phyloP scores from a whole-genome alignment of 2,329 filamentous ascomycete species.

The Fusarium penzigii region DNA sequence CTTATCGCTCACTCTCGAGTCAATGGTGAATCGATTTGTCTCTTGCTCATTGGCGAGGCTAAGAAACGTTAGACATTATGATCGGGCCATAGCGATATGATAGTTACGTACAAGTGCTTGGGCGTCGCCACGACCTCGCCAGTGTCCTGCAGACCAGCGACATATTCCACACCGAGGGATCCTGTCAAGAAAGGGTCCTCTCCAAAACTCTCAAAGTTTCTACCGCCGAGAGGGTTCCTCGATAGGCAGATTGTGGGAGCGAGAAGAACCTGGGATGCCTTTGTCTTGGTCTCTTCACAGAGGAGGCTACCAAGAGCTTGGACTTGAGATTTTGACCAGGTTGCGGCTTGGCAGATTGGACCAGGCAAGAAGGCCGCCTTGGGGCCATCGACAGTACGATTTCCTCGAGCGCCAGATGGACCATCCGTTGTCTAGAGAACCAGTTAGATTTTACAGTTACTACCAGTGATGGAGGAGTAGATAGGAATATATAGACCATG shows the following conservation, averaged over 20 bases:
- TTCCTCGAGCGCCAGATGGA: slow-evolving; percentile 8
- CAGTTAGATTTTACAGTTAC: no score
- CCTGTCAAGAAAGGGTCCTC: slow-evolving; percentile 47
- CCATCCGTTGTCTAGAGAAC: slow-evolving; percentile 12
- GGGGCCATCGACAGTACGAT: slow-evolving; percentile 9
- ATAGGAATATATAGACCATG: no score
- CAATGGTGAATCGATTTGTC: slow-evolving; percentile 18
- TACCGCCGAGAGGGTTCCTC: slow-evolving; percentile 43
- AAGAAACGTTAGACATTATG: no score
- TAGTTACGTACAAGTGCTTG: slow-evolving; percentile 39
- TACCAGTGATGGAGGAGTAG: no score
- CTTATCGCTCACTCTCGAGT: slow-evolving; percentile 21
- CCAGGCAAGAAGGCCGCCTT: slow-evolving; percentile 12
- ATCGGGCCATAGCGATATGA: no score
- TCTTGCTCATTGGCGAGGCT: slow-evolving; percentile 39
- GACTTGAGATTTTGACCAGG: slow-evolving; percentile 13
- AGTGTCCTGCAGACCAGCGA: slow-evolving; percentile 43
- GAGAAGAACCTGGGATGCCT: slow-evolving; percentile 69
- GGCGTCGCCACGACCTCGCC: slow-evolving; percentile 41
- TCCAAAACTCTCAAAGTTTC: slow-evolving; percentile 46
- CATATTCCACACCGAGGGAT: slow-evolving; percentile 40
- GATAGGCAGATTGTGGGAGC: slow-evolving; percentile 58
- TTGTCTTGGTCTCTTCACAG: slow-evolving; percentile 50
- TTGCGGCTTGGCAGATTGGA: slow-evolving; percentile 14
- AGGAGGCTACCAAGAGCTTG: slow-evolving; percentile 44